Evolutionary conservation across 73 alveolate genomes (phyloP).

Genomic region (Breviolum minutum): DNA sequence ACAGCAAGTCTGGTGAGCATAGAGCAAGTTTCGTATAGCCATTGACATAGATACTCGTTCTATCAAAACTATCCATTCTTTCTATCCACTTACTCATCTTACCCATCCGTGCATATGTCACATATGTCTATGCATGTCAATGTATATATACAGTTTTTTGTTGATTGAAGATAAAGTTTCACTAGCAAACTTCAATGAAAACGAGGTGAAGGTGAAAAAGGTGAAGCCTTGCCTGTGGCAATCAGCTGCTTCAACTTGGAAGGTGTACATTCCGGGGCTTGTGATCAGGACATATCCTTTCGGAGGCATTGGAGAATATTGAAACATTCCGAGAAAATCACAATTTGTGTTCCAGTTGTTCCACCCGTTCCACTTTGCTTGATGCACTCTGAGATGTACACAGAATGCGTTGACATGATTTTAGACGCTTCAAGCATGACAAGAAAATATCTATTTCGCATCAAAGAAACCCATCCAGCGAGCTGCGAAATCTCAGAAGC

Average conservation of each 20-base stretch:
- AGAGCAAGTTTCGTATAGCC: not conserved
- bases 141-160: no score
- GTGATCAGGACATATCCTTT: constrained; percentile 31
- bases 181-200: not conserved
- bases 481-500: constrained; percentile 31
- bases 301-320: not conserved
- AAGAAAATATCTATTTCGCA: not conserved
- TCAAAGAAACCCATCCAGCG: constrained; percentile 45
- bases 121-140: no score
- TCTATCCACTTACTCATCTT: no score
- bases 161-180: no score
- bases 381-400: no score
- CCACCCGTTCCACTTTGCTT: no score
- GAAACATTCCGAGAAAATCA: not conserved
- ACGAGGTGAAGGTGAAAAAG: not conserved
- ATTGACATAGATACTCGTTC: no score
- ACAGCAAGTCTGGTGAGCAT: not conserved
- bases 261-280: not conserved
- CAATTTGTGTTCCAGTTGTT: no score
- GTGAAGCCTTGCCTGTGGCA: constrained; percentile 14
- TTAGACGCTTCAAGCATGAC: not conserved
- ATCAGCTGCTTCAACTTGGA: constrained; percentile 56
- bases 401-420: no score
- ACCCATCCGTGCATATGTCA: no score
- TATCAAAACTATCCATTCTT: no score